Conservation (phyloP, 352 stramenopile genomes). For the Pythium scleroteichum region DNA sequence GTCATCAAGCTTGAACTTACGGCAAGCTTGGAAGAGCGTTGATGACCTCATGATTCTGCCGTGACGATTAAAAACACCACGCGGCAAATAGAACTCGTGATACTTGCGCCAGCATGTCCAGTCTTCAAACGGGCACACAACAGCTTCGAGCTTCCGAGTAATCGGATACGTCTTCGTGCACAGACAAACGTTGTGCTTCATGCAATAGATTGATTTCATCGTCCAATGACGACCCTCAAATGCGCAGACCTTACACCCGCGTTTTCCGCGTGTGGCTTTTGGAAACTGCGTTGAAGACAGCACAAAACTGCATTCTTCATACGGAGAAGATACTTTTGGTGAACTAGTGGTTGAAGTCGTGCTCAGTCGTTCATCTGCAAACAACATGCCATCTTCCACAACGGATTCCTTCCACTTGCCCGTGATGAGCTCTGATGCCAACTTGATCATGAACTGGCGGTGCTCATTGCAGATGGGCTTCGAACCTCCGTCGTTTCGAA, state of each 20-base stretch:
- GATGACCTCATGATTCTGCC: constrained; percentile 15
- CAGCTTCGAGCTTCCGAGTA: not conserved
- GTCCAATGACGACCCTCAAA: constrained; percentile 11
- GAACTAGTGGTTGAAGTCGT: not conserved
- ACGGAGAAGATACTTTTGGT: not conserved
- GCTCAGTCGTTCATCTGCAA: constrained; percentile 8
- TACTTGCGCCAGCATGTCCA: constrained; percentile 20
- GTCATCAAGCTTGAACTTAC: not conserved
- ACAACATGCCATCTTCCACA: constrained; percentile 15
- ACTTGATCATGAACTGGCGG: constrained; percentile 28
- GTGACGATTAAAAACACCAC: constrained; percentile 7
- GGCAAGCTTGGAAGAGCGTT: constrained; percentile 6
- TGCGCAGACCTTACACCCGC: constrained; percentile 10
- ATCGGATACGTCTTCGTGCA: constrained; percentile 11
- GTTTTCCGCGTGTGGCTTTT: constrained; percentile 9
- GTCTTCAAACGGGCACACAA: constrained; percentile 3
- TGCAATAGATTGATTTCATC: constrained; percentile 17
- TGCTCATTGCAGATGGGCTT: constrained; percentile 19
- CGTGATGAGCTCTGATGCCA: constrained; percentile 23
- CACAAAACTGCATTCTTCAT: not conserved
- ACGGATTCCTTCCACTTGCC: constrained; percentile 26
- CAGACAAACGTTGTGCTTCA: constrained; percentile 16
- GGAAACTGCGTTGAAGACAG: constrained; percentile 1
- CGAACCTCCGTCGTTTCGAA: constrained; percentile 4
- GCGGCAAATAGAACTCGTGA: constrained; percentile 13